Percentiles rank a stretch among this genome's conserved stretches.
Conservation (phyloP, 23 red algal species). For the Gracilaria vermiculophylla region DNA sequence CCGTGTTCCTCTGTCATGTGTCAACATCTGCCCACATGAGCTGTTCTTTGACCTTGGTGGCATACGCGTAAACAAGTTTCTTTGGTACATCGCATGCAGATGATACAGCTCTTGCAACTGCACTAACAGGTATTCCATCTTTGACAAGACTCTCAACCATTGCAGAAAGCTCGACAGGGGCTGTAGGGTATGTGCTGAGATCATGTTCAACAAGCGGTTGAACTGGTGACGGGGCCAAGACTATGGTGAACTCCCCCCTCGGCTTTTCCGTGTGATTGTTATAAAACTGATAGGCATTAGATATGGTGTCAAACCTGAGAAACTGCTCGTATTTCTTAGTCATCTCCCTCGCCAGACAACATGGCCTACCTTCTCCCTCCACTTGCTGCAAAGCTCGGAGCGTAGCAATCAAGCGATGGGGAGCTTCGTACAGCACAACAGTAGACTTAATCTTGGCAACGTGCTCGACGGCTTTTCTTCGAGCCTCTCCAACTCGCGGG, state of each 20-base stretch:
- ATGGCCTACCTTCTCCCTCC: background rate
- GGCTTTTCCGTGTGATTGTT: background rate
- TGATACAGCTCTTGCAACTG: slow-evolving; percentile 40
- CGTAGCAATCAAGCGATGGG: slow-evolving; percentile 75
- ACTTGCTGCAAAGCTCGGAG: slow-evolving; percentile 26
- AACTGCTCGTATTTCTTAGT: slow-evolving; percentile 93
- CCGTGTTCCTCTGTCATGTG: background rate
- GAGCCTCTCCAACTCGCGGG: slow-evolving; percentile 27
- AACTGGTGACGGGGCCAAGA: slow-evolving; percentile 39
- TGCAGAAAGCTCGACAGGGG: slow-evolving; percentile 9
- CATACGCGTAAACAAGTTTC: slow-evolving; percentile 58
- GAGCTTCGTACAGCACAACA: slow-evolving; percentile 85
- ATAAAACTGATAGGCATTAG: slow-evolving; percentile 23
- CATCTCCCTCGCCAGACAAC: slow-evolving; percentile 76
- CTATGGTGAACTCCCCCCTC: slow-evolving; percentile 73
- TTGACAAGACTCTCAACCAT: slow-evolving; percentile 39
- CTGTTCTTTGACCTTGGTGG: slow-evolving; percentile 39
- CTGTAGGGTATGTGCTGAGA: background rate
- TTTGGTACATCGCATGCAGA: slow-evolving; percentile 39
- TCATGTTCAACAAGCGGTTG: background rate
- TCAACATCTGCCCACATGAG: background rate
- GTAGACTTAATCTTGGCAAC: background rate
- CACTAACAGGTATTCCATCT: slow-evolving; percentile 42
- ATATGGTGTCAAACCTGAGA: slow-evolving; percentile 19
- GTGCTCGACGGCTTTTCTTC: slow-evolving; percentile 23